Percentiles rank a stretch among this genome's conserved stretches.
Conservation (phyloP, 2,329 filamentous ascomycete species). For the Phialophora expanda region DNA sequence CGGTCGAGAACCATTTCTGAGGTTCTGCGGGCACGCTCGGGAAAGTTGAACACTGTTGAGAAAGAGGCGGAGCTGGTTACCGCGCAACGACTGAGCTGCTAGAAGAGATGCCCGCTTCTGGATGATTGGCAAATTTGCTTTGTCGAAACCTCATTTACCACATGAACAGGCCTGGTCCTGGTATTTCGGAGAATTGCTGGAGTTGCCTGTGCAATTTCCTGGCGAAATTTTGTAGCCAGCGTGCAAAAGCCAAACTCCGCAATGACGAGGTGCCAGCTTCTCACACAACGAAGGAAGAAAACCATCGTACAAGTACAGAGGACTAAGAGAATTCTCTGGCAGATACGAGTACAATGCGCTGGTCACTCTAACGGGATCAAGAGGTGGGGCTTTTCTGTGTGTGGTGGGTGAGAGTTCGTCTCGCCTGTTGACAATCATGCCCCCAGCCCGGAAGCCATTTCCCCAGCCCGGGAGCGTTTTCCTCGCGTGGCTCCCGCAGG, state of each 20-base stretch:
- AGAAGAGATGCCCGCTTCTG: constrained; percentile 10
- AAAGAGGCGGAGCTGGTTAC: not conserved
- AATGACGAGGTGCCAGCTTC: not conserved
- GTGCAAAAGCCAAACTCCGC: not conserved
- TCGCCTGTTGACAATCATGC: constrained; percentile 4
- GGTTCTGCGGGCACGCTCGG: not conserved
- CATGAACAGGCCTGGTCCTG: constrained; percentile 14
- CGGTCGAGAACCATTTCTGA: not conserved
- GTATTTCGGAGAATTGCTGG: constrained; percentile 8
- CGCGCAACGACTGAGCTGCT: not conserved
- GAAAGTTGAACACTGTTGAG: not conserved
- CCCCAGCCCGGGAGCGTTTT: not conserved
- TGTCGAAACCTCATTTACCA: constrained; percentile 10
- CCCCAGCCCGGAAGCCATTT: not conserved
- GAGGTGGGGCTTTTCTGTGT: constrained; percentile 10
- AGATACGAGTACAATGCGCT: not conserved
- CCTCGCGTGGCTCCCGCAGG: constrained; percentile 19
- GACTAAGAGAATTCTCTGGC: not conserved
- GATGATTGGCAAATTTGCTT: constrained; percentile 17
- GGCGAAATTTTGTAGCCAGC: constrained; percentile 2
- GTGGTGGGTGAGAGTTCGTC: constrained; percentile 20
- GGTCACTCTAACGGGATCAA: not conserved
- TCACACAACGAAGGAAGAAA: not conserved
- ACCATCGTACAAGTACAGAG: not conserved
- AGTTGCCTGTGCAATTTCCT: constrained; percentile 19